Conservation (phyloP, 2,329 filamentous ascomycete genomes). For the Fusarium fracticaudum region DNA sequence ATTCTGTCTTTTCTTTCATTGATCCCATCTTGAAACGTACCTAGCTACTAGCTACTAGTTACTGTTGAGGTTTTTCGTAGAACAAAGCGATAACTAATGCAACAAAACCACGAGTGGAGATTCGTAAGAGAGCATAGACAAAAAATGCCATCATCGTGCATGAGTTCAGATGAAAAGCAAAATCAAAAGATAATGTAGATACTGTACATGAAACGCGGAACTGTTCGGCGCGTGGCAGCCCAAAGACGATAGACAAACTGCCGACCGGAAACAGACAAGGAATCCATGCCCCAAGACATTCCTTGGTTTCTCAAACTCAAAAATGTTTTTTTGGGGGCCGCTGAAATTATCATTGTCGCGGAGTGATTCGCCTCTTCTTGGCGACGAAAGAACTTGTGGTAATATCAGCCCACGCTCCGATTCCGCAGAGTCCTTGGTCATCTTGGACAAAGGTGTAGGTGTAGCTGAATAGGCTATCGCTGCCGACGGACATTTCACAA, state of each 20-base stretch:
- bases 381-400: conserved; percentile 12
- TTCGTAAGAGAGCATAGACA: not conserved
- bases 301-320: conserved; percentile 1
- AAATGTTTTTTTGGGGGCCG: not conserved
- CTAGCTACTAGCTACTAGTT: not conserved
- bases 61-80: not conserved
- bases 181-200: conserved; percentile 2
- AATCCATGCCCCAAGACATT: conserved; percentile 1
- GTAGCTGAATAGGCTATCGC: conserved; percentile 7
- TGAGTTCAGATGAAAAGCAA: not conserved
- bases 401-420: conserved; percentile 38
- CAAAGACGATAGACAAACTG: conserved; percentile 4
- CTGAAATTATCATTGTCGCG: conserved; percentile 15
- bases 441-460: conserved; percentile 4
- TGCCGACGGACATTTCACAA: conserved; percentile 12
- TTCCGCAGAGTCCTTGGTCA: conserved; percentile 23
- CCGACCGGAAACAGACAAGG: not conserved
- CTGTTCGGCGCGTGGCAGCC: conserved; percentile 5
- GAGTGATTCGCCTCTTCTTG: conserved; percentile 20
- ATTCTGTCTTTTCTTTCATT: conserved; percentile 5
- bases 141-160: conserved; percentile 4
- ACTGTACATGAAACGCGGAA: conserved; percentile 31
- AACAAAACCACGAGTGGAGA: not conserved
- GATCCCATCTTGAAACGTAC: not conserved
- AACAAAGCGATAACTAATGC: not conserved